These are phyloP conservation scores for Periglandula ipomoeae DNA, from an alignment of 2,329 filamentous ascomycete genomes.

Conservation along the genomic window DNA sequence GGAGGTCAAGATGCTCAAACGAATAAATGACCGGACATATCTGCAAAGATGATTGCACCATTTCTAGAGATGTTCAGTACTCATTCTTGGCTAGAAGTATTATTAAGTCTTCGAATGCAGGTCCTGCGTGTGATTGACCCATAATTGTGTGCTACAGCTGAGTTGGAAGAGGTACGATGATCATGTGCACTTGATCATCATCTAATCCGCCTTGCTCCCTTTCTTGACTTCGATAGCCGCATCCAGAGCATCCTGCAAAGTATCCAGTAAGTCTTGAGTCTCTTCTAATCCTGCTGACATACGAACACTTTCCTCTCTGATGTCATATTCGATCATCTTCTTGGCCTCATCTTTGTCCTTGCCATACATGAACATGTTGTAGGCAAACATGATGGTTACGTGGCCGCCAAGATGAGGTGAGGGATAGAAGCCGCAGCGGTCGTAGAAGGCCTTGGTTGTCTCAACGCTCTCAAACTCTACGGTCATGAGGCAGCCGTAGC, in stretches of 20 bases:
- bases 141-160: too few species aligned
- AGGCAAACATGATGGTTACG: conserved; percentile 38
- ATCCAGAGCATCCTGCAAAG: conserved; percentile 14
- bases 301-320: conserved; percentile 32
- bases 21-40: too few species aligned
- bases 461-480: conserved; percentile 38
- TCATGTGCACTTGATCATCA: neutral
- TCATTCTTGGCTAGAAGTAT: too few species aligned
- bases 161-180: too few species aligned
- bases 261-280: conserved; percentile 30
- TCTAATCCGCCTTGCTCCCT: neutral
- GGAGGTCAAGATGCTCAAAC: too few species aligned
- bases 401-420: conserved; percentile 47
- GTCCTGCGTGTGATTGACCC: too few species aligned
- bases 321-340: conserved; percentile 28
- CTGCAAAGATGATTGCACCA: too few species aligned
- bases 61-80: too few species aligned
- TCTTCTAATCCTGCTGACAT: conserved; percentile 39
- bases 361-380: conserved; percentile 35
- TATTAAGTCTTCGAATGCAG: too few species aligned
- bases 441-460: conserved; percentile 37
- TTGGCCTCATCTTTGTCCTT: conserved; percentile 27
- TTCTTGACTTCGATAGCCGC: conserved; percentile 10
- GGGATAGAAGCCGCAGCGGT: conserved; percentile 37
- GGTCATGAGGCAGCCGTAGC: conserved; percentile 46